Evolutionary conservation across 176 grass and related monocot species (phyloP).

Genomic region (Musa itinerans): DNA sequence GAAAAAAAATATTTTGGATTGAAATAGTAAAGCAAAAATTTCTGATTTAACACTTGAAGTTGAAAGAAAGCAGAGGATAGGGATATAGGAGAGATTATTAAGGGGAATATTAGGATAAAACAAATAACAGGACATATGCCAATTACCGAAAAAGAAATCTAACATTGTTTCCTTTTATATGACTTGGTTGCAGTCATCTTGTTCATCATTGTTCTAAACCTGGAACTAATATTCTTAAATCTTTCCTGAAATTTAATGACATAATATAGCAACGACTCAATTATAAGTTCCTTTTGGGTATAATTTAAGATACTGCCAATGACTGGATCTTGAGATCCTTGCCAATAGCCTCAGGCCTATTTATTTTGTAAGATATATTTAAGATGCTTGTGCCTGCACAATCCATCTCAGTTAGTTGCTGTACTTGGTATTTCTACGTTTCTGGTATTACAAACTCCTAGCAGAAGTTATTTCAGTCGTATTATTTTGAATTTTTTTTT

Average conservation of each 20-base stretch:
- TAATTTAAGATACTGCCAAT: too few species aligned
- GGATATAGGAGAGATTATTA: too few species aligned
- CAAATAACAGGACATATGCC: background rate
- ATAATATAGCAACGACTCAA: background rate
- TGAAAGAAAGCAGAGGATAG: too few species aligned
- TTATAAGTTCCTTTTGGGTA: background rate
- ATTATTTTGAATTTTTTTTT: background rate
- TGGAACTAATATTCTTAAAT: too few species aligned
- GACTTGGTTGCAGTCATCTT: too few species aligned
- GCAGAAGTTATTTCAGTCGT: background rate
- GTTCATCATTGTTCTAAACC: too few species aligned
- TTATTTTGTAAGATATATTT: background rate
- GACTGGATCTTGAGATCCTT: background rate
- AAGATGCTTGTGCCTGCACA: background rate
- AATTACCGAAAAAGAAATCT: background rate
- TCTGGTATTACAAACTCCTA: background rate
- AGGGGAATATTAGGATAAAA: background rate
- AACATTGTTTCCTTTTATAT: too few species aligned
- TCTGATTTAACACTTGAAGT: too few species aligned
- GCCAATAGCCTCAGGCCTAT: background rate
- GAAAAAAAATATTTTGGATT: background rate
- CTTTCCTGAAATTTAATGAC: background rate
- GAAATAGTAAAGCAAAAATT: background rate
- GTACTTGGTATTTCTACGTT: background rate
- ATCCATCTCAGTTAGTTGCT: background rate